Conservation (phyloP, 2,329 filamentous ascomycete species). For the Zarea fungicola region DNA sequence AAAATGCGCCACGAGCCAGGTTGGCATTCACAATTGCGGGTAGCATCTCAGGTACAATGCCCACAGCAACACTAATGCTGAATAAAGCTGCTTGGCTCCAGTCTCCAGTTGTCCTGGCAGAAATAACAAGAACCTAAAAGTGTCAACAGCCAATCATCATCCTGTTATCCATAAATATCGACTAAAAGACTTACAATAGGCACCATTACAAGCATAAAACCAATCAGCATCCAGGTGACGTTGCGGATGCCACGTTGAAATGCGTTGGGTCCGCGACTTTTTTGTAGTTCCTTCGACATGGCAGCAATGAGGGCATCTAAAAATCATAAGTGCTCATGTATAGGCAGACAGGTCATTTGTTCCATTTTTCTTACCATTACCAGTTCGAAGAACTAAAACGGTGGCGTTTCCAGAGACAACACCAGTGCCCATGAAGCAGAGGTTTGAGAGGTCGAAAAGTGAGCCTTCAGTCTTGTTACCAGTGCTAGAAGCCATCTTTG, state of each 20-base stretch:
- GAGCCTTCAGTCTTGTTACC: conserved; percentile 18
- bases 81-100: conserved; percentile 25
- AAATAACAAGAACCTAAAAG: conserved; percentile 22
- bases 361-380: not conserved
- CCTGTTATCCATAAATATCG: not conserved
- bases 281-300: conserved; percentile 22
- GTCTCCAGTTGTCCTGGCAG: conserved; percentile 21
- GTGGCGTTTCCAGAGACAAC: conserved; percentile 24
- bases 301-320: conserved; percentile 22
- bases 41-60: conserved; percentile 26
- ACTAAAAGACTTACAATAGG: conserved; percentile 20
- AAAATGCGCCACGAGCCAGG: conserved; percentile 22
- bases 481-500: conserved; percentile 16
- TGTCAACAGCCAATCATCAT: too few relatives aligned
- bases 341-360: not conserved
- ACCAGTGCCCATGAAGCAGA: conserved; percentile 25
- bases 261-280: conserved; percentile 21
- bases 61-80: conserved; percentile 26
- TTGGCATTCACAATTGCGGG: conserved; percentile 26
- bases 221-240: conserved; percentile 25
- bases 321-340: not conserved
- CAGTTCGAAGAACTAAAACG: conserved; percentile 22
- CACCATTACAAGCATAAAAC: conserved; percentile 26
- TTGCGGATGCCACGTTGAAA: conserved; percentile 25
- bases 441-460: conserved; percentile 22